A percentile compares a stretch with the other conserved stretches of the same genome.
phyloP scores from a whole-genome alignment of 164 flowering plant species.

The Taxillus chinensis region DNA sequence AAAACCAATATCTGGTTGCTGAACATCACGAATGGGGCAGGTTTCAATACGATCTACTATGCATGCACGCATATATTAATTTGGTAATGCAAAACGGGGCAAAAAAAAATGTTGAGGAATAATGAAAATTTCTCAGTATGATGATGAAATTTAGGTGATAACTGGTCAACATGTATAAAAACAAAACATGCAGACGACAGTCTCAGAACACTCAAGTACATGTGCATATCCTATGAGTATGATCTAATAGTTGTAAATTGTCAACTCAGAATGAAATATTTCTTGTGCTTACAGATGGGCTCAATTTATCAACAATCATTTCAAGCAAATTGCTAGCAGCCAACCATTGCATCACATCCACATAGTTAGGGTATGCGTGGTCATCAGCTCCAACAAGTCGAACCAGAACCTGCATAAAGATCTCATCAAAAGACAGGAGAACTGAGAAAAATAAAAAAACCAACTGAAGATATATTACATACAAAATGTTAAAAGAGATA shows the following conservation, averaged over 20 bases:
- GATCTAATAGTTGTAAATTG: background rate
- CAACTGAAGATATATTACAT: background rate
- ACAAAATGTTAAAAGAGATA: background rate
- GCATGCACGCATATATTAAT: no score
- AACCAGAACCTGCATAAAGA: slow-evolving; percentile 61
- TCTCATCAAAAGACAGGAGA: slow-evolving; percentile 4
- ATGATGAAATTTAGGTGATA: no score
- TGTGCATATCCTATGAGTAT: no score
- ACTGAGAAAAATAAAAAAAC: background rate
- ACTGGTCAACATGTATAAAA: no score
- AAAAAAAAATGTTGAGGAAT: no score
- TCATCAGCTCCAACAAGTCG: slow-evolving; percentile 94
- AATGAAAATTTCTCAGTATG: no score
- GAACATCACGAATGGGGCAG: no score
- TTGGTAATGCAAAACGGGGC: no score
- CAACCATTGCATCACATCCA: slow-evolving; percentile 95
- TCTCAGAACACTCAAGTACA: no score
- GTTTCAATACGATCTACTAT: no score
- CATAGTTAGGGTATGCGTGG: slow-evolving; percentile 71
- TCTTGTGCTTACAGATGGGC: slow-evolving; percentile 61
- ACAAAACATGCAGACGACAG: no score
- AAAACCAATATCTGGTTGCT: no score
- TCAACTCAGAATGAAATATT: slow-evolving; percentile 1
- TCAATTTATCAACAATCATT: slow-evolving; percentile 94
- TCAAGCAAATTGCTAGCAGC: slow-evolving; percentile 85